These are phyloP conservation scores for Saposhnikovia divaricata DNA, from an alignment of 129 eudicot genomes.

Conservation along the genomic window DNA sequence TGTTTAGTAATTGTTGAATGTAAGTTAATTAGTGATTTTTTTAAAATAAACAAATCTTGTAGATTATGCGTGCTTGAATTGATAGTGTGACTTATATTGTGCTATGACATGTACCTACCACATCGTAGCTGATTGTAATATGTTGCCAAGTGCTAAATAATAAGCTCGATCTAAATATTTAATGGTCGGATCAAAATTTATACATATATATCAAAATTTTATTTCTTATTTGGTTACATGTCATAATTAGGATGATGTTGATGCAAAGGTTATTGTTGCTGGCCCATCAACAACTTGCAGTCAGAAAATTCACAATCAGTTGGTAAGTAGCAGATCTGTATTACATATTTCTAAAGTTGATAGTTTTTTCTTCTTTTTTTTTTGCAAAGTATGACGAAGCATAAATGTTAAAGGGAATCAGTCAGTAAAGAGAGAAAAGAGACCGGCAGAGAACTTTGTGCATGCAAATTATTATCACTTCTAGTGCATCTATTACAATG, in stretches of 20 bases:
- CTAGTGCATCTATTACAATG: too few relatives aligned
- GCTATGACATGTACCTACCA: constrained; percentile 1
- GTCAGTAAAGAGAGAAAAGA: too few relatives aligned
- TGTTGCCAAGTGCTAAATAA: not conserved
- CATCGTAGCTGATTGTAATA: not conserved
- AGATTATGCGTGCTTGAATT: not conserved
- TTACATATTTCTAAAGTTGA: too few relatives aligned
- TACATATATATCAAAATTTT: not conserved
- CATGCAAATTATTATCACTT: too few relatives aligned
- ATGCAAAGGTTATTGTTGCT: too few relatives aligned
- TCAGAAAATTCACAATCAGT: too few relatives aligned
- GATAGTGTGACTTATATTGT: not conserved
- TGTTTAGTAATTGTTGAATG: not conserved
- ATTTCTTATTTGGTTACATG: not conserved
- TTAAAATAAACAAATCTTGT: not conserved
- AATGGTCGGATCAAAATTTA: not conserved
- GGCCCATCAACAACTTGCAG: too few relatives aligned
- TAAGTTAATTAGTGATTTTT: not conserved
- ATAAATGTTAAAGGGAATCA: too few relatives aligned
- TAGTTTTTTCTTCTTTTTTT: too few relatives aligned
- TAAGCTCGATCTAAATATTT: not conserved
- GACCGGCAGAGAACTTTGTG: too few relatives aligned
- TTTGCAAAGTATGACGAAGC: too few relatives aligned
- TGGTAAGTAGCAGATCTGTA: too few relatives aligned
- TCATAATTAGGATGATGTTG: constrained; percentile 69